Base-by-base conservation (phyloP, 2,329 filamentous ascomycete genomes). In the Cercospora sojina region DNA sequence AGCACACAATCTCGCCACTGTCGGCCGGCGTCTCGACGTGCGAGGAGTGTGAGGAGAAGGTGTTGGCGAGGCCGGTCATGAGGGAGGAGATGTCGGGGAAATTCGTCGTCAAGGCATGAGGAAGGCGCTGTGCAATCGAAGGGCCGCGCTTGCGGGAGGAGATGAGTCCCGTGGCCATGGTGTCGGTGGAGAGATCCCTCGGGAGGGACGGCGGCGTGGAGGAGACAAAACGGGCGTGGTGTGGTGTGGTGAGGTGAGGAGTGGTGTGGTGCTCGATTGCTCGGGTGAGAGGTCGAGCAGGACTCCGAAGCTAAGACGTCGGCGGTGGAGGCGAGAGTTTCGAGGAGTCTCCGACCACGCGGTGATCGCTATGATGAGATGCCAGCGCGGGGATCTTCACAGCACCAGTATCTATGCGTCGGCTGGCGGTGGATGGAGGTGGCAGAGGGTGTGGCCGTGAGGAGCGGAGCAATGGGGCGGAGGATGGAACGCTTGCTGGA, bases 1-100 rank as follows among this genome's bases (percentile, higher is more conserved):
- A 84, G 73, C 80, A 82, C 41, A 78, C 80, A 59, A 83, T 68
- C 27, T 73, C 72, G 62, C 73, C 71, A 47, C 64, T 56, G 29
- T 69, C 53, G 16, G 66, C 66, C 27, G 59, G 57, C 5, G 56
- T 47, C 13, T 59, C 58, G 62, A 65, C 57, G 20, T 62, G 58
- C n/a, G 66, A 61, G 13, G 68, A 64, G 35, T 64, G 59, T 8
- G 66, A 43, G 55, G 69, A 64, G 31, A 71, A 66, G 58, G 59
- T 66, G 23, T 62, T 65, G 5, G 70, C 67, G 20, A 72, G 60
- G 55, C 69, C 67, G 57, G 65, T 70, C 63, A 72, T 70, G 63
- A 72, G 61, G 10, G 66, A 67, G 25, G 67, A 69, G 58, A 72
- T 67, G 47, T 69, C 65, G 31, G 66, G 69, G 41, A 70, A 68